A percentile compares a stretch with the other conserved stretches of the same genome.
These are phyloP conservation scores for Gracilaria gracilis DNA, from an alignment of 23 red algal genomes.

Conservation along the genomic window DNA sequence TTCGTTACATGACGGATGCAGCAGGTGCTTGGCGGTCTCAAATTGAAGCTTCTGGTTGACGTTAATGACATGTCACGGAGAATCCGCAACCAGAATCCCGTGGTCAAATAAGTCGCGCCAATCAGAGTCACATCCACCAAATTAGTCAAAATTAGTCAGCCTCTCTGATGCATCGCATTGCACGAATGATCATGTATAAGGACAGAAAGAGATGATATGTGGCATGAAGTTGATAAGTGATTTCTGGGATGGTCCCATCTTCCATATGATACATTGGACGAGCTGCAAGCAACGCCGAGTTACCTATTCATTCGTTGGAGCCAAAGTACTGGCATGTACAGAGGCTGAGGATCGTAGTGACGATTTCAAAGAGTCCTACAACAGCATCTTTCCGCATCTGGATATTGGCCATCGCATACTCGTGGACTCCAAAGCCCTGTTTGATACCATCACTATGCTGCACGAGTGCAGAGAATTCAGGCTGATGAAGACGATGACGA, in stretches of 20 bases:
- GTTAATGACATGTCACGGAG: slow-evolving; percentile 19
- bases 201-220: not conserved
- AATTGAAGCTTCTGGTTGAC: slow-evolving; percentile 20
- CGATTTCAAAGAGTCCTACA: not conserved
- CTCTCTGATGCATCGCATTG: slow-evolving; percentile 10
- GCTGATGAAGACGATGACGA: too few relatives aligned
- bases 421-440: slow-evolving; percentile 15
- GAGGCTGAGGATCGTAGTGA: not conserved
- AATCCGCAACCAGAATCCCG: not conserved
- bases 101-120: slow-evolving; percentile 9
- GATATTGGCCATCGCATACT: not conserved
- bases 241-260: not conserved
- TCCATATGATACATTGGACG: not conserved
- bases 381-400: not conserved
- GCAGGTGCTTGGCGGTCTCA: not conserved
- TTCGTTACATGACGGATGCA: slow-evolving; percentile 14
- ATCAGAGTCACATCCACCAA: not conserved
- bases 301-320: too few relatives aligned
- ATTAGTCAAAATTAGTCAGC: not conserved
- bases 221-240: not conserved
- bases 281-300: too few relatives aligned
- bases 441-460: slow-evolving; percentile 9
- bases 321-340: too few relatives aligned
- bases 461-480: slow-evolving; percentile 19
- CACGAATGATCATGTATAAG: not conserved